Evolutionary conservation across 2,329 filamentous ascomycete species (phyloP).

Genomic region (Biscogniauxia sp.): DNA sequence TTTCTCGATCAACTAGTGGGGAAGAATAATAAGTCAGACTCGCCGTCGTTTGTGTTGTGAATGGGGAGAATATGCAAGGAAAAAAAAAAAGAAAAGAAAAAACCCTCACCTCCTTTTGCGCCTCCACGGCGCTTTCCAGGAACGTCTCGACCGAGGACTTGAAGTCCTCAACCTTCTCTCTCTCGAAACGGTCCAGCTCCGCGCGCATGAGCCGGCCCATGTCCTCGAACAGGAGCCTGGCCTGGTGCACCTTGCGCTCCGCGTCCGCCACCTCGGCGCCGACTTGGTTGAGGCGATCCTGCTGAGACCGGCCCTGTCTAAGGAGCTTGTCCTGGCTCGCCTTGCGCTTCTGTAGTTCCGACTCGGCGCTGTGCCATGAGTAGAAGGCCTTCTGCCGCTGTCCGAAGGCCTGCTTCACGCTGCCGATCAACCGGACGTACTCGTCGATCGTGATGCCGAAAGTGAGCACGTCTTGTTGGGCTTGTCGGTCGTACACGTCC

Average conservation of each 20-base stretch:
- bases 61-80: too few relatives aligned
- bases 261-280: slow-evolving; percentile 92
- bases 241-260: slow-evolving; percentile 89
- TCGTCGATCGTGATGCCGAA: slow-evolving; percentile 97
- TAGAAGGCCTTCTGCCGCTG: slow-evolving; percentile 96
- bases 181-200: slow-evolving; percentile 91
- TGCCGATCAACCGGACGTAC: slow-evolving; percentile 93
- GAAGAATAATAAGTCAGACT: slow-evolving; percentile 6
- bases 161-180: slow-evolving; percentile 98
- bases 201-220: slow-evolving; percentile 92
- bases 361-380: slow-evolving; percentile 88
- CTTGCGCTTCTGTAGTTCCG: slow-evolving; percentile 87
- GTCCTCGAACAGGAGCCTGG: slow-evolving; percentile 87
- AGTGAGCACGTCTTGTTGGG: slow-evolving; percentile 93
- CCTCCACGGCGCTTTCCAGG: slow-evolving; percentile 92
- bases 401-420: slow-evolving; percentile 87
- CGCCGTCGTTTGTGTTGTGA: neutral
- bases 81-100: neutral
- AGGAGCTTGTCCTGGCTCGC: slow-evolving; percentile 90
- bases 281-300: slow-evolving; percentile 90
- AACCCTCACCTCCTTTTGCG: slow-evolving; percentile 86
- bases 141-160: slow-evolving; percentile 98
- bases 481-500: slow-evolving; percentile 94
- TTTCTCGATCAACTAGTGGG: slow-evolving; percentile 66
- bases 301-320: slow-evolving; percentile 89